These are phyloP conservation scores for Somion occarium DNA, from an alignment of 1,284 basidiomycete genomes.

Conservation along the genomic window DNA sequence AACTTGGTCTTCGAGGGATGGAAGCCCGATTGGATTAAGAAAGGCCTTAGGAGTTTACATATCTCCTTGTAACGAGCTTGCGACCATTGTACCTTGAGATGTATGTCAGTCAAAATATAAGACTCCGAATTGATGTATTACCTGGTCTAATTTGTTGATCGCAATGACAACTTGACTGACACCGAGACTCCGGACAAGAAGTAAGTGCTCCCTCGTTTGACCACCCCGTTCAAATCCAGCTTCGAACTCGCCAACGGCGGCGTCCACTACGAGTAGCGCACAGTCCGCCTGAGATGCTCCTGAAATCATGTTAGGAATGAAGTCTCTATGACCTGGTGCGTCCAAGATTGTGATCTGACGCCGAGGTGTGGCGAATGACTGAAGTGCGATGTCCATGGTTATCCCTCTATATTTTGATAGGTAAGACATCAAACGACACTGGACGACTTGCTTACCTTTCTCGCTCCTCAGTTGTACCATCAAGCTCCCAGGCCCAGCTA, in stretches of 20 bases:
- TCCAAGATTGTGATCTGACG: slow-evolving; percentile 89
- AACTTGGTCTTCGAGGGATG: slow-evolving; percentile 75
- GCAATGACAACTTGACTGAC: slow-evolving; percentile 91
- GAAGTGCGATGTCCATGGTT: slow-evolving; percentile 95
- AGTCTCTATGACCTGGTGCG: slow-evolving; percentile 96
- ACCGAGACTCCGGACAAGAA: slow-evolving; percentile 92
- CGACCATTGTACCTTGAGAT: slow-evolving; percentile 74
- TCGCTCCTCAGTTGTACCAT: slow-evolving; percentile 90
- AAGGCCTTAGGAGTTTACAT: slow-evolving; percentile 67
- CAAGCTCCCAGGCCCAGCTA: slow-evolving; percentile 96
- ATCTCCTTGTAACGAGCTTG: slow-evolving; percentile 85
- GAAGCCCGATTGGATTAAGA: slow-evolving; percentile 88
- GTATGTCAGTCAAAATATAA: slow-evolving; percentile 4
- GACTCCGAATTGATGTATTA: slow-evolving; percentile 25
- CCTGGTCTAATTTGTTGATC: slow-evolving; percentile 93
- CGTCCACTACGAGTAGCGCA: slow-evolving; percentile 93
- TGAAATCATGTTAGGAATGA: slow-evolving; percentile 99
- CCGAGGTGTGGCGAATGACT: slow-evolving; percentile 74
- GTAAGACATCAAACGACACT: not conserved
- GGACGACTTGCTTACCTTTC: slow-evolving; percentile 60
- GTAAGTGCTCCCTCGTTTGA: slow-evolving; percentile 94
- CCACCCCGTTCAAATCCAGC: slow-evolving; percentile 92
- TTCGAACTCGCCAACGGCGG: slow-evolving; percentile 90
- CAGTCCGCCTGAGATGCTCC: slow-evolving; percentile 97
- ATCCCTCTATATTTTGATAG: slow-evolving; percentile 51